These are phyloP conservation scores for Phytophthora hibernalis DNA, from an alignment of 352 stramenopile species.

Conservation along the genomic window DNA sequence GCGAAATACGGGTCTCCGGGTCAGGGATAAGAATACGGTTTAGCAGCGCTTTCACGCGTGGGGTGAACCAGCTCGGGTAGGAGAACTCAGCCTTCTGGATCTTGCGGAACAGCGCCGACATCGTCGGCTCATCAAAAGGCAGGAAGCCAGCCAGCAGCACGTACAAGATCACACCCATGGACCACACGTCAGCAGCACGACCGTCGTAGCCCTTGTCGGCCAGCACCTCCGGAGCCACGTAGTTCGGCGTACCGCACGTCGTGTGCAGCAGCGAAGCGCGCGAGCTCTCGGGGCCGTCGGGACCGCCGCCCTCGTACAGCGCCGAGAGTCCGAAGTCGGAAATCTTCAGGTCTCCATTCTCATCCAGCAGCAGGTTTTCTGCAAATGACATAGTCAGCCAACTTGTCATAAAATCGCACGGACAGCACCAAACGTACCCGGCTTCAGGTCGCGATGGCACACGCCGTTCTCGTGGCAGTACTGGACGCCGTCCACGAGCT, in stretches of 20 bases:
- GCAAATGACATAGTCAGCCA: constrained; percentile 20
- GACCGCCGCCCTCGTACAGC: constrained; percentile 86
- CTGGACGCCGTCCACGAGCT: constrained; percentile 96
- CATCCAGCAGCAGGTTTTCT: constrained; percentile 97
- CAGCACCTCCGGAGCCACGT: constrained; percentile 95
- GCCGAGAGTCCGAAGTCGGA: constrained; percentile 99
- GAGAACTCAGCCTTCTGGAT: constrained; percentile 97
- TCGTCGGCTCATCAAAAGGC: constrained; percentile 95
- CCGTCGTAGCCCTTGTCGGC: constrained; percentile 95
- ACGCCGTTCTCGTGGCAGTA: constrained; percentile 98
- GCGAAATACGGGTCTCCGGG: constrained; percentile 83
- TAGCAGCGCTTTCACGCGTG: constrained; percentile 88
- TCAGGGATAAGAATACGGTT: constrained; percentile 95
- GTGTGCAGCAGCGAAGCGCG: constrained; percentile 93
- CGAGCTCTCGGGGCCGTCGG: constrained; percentile 84
- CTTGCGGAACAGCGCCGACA: constrained; percentile 96
- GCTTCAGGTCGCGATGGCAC: constrained; percentile 97
- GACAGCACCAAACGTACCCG: constrained; percentile 50
- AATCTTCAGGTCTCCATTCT: constrained; percentile 98
- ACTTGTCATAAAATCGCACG: neutral
- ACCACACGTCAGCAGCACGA: constrained; percentile 96
- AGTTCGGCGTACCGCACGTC: constrained; percentile 97
- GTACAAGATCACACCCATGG: constrained; percentile 99
- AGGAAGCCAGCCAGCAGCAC: constrained; percentile 93
- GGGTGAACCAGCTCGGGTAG: constrained; percentile 94